phyloP scores from a whole-genome alignment of 1,284 basidiomycete genomes.

The Trichosporon asahii region DNA sequence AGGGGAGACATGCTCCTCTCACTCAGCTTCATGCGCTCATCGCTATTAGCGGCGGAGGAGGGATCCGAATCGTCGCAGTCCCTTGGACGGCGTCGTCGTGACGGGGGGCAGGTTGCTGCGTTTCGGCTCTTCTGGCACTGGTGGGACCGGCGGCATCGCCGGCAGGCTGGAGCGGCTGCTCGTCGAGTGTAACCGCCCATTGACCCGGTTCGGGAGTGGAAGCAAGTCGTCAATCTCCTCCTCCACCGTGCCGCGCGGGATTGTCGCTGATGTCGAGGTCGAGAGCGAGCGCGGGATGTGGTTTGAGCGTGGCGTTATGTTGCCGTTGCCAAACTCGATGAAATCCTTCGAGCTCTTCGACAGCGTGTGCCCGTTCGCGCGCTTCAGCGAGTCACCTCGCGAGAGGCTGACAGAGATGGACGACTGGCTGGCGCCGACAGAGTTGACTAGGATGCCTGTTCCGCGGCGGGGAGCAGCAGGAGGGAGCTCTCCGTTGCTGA shows the following conservation, averaged over 20 bases:
- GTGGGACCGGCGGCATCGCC: not conserved
- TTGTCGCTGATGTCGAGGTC: not conserved
- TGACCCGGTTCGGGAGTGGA: not conserved
- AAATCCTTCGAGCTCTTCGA: not conserved
- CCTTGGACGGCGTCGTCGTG: not conserved
- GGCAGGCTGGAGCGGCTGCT: not conserved
- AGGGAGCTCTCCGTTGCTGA: slow-evolving; percentile 13
- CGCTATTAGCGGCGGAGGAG: not conserved
- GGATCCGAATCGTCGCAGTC: not conserved
- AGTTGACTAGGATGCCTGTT: slow-evolving; percentile 18
- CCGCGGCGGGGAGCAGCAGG: slow-evolving; percentile 5
- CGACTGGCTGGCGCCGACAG: slow-evolving; percentile 4
- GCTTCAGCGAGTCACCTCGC: slow-evolving; percentile 11
- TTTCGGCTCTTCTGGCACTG: not conserved
- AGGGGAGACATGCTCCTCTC: not conserved
- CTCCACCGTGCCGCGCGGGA: not conserved
- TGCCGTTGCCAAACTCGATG: not conserved
- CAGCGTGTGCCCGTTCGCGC: slow-evolving; percentile 14
- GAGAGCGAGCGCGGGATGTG: slow-evolving; percentile 2
- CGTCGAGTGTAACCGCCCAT: slow-evolving; percentile 1
- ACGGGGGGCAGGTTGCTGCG: not conserved
- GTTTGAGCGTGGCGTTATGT: not conserved
- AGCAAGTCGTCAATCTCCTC: not conserved
- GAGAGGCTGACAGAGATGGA: slow-evolving; percentile 5
- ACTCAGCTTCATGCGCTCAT: too few species aligned